Base-by-base conservation (phyloP, 1,139 yeast genomes). In the Saccharomycopsis hybrid region DNA sequence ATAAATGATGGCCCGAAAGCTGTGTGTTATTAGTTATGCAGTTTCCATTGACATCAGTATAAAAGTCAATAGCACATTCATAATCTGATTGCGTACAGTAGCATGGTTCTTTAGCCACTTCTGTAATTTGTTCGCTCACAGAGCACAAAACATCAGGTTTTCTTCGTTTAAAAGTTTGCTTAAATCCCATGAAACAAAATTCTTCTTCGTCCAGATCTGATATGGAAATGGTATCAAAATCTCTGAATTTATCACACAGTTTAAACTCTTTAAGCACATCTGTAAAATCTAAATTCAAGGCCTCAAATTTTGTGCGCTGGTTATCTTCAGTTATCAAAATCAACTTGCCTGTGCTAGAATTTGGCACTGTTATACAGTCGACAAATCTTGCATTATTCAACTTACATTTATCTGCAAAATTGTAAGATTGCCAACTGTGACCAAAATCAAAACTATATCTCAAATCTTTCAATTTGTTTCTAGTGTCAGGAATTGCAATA, bases 101-200 rank as follows among this genome's bases (percentile, higher is more conserved):
- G 63, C 92, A 83, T 11, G 75, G 68, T 48, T 74, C 80, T 45
- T 74, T 74, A 11, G 80, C 79, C n/a, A n/a, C n/a, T n/a, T n/a
- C n/a, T n/a, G n/a, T n/a, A n/a, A n/a, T n/a, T n/a, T n/a, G n/a
- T n/a, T n/a, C n/a, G n/a, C n/a, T n/a, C n/a, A n/a, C n/a, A 63
- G 75, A 76, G 65, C 90, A 83, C 52, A 75, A 60, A 0, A 83
- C 72, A 44, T 68, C 73, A 36, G 69, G 71, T 60, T 80, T 81
- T 63, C 85, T 75, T 60, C 89, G 69, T 54, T 58, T 64, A 59
- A 79, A 80, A 54, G 67, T 74, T 58, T 80, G 85, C 56, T 68
- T 72, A 56, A 76, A 80, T 1, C 90, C 90, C 67, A 74, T 72
- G 37, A 80, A 68, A 66, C 90, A 83, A 55, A 70, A 73, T n/a